Base-by-base conservation (phyloP, 2,329 filamentous ascomycete genomes). In the Phialophora macrospora region DNA sequence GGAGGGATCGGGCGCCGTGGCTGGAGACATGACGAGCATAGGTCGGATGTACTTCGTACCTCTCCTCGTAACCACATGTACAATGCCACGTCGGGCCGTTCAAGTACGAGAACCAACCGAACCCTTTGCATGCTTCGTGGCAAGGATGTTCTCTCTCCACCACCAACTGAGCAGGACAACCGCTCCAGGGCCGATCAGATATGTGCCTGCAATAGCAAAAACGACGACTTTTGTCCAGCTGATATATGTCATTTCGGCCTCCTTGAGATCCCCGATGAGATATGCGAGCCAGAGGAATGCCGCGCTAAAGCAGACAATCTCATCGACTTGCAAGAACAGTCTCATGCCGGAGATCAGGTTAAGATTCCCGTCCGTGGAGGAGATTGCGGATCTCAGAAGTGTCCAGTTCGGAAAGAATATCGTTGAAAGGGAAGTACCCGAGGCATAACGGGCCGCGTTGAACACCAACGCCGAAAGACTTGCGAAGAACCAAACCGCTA, bases 71-170 rank as follows among this genome's bases (percentile, higher is more conserved):
- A 11, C 14, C 3, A 22, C 48, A 14, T 5, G 9, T 17, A 34
- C 52, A 30, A 5, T 12, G 28, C 24, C 52, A 55, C n/a, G 4
- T 34, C 5, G 4, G 1, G 34, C 52, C 4, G 2, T 12, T 34
- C 28, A 55, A n/a, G 6, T n/a, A 26, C 12, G 14, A 34, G 28
- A 4, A 22, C 48, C 48, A 22, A 48, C 22, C 28, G 58, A 28
- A 44, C 30, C 58, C 51, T 52, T 52, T 22, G 48, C 48, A 28
- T 60, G 30, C 67, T 74, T 75, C n/a, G 49, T 65, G 17, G 75
- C 74, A 54, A 79, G 62, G 4, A 71, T 68, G 48, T 77, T 73
- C 60, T 79, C 77, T 65, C 77, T 75, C 72, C 74, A 77, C 11
- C 72, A 67, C 74, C 75, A 78, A 65, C 71, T 72, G 14, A 68